A percentile compares a stretch with the other conserved stretches of the same genome.
These are phyloP conservation scores for Chrysoporthe austroafricana DNA, from an alignment of 2,329 filamentous ascomycete genomes.

Conservation along the genomic window DNA sequence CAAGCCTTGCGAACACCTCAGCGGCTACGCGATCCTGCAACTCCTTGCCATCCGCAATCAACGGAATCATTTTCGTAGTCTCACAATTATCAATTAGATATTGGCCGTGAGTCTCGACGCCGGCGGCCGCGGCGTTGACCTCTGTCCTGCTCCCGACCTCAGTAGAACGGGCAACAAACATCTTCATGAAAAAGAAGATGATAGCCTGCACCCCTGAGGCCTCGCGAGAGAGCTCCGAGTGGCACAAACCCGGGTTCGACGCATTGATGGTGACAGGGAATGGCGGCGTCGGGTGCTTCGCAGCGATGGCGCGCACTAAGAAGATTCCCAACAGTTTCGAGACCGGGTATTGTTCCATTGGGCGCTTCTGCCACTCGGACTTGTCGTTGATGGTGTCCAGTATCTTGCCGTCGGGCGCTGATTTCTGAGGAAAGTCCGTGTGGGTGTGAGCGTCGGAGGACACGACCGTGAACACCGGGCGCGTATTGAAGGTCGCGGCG, in stretches of 20 bases:
- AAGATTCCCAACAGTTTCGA: conserved; percentile 42
- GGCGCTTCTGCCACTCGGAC: not conserved
- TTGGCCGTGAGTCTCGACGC: conserved; percentile 39
- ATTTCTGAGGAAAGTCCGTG: conserved; percentile 28
- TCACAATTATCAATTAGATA: conserved; percentile 39
- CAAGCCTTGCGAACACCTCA: conserved; percentile 11
- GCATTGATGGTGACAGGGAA: conserved; percentile 40
- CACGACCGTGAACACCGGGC: conserved; percentile 31
- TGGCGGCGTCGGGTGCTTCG: conserved; percentile 15
- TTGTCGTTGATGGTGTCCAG: conserved; percentile 27
- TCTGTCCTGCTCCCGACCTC: conserved; percentile 49
- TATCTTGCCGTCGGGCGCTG: conserved; percentile 7
- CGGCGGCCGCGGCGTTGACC: conserved; percentile 37
- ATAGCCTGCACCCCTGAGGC: not conserved
- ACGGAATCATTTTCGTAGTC: conserved; percentile 29
- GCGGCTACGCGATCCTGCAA: conserved; percentile 4
- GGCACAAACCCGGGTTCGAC: conserved; percentile 39
- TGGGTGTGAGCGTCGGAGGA: conserved; percentile 31
- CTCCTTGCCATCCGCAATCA: not conserved
- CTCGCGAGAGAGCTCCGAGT: conserved; percentile 29
- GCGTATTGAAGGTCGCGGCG: conserved; percentile 22
- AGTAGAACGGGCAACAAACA: conserved; percentile 45
- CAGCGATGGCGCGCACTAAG: conserved; percentile 36
- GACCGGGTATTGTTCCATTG: conserved; percentile 35
- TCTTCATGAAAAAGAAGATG: not conserved